Evolutionary conservation across 148 eudicot species (phyloP).

Genomic region (Fagopyrum homotropicum): DNA sequence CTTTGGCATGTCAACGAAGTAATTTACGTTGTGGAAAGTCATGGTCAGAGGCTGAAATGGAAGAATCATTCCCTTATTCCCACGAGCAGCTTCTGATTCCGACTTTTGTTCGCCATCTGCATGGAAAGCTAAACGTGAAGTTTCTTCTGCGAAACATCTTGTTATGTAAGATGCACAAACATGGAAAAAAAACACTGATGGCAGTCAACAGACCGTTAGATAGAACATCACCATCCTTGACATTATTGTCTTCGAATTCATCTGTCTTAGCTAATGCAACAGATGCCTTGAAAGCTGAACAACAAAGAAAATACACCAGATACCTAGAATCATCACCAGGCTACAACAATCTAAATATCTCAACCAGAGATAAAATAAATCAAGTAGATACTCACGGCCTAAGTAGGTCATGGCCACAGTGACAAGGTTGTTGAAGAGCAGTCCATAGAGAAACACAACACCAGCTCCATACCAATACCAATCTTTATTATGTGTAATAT

Average conservation of each 20-base stretch:
- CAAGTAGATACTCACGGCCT: conserved; percentile 43
- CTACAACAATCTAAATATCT: not conserved
- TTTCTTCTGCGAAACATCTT: not conserved
- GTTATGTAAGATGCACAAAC: not conserved
- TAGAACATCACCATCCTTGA: not conserved
- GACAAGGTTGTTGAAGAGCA: conserved; percentile 56
- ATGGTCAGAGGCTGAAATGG: conserved; percentile 81
- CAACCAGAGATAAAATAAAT: not conserved
- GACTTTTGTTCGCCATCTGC: not conserved
- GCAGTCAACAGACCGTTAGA: conserved; percentile 1
- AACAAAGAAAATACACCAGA: conserved; percentile 11
- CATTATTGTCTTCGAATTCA: conserved; percentile 18
- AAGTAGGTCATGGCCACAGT: conserved; percentile 57
- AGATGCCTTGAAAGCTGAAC: conserved; percentile 52
- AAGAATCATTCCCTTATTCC: conserved; percentile 82
- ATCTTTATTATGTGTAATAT: conserved; percentile 33
- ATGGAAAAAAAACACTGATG: not conserved
- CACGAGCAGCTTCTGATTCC: conserved; percentile 9
- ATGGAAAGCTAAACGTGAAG: not conserved
- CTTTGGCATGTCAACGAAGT: conserved; percentile 94
- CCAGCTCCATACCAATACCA: conserved; percentile 92
- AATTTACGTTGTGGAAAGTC: conserved; percentile 79
- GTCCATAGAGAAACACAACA: conserved; percentile 41
- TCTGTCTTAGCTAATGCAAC: conserved; percentile 36
- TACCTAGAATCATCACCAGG: not conserved